Base-by-base conservation (phyloP, 768 basidiomycete species). In the Serendipita vermifera region DNA sequence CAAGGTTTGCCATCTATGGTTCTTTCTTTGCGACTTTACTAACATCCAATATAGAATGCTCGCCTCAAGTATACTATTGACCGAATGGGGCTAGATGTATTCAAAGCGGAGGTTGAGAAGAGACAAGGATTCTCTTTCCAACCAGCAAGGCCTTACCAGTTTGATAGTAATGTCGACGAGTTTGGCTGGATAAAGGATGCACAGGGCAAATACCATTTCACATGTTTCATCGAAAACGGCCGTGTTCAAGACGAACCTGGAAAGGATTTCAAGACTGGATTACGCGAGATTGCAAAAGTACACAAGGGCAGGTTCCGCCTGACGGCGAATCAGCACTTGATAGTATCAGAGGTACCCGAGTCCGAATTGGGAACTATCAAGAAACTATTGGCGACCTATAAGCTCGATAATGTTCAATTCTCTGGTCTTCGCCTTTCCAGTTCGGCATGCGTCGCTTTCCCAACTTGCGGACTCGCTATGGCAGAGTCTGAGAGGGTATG, bases 1-100 rank as follows among this genome's bases (percentile, higher is more conserved):
- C 57, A 83, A 83, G 71, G 75, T 76, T 66, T 65, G 9, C 55
- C 15, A 6, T 29, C n/a, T 36, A 55, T 31, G 32, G n/a, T n/a
- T 22, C 22, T 17, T 9, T 20, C n/a, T 31, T 31, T 33, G 9
- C 26, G 33, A 9, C 31, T 29, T 31, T 41, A 2, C 17, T 33
- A 58, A 26, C n/a, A 17, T 51, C 61, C 56, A 36, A 39, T 9
- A 15, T 56, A 83, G 81, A 90, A 88, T 58, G 89, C 87, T 38
- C 85, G 93, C 55, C 75, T 97, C 58, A 97, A 97, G 72, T 98
- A 98, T 71, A 99, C 96, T 15, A 78, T 99, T 63, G 96, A 99
- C 70, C 83, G 90, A 40, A 87, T 97, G 83, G 91, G 92, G 20
- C 74, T 96, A 17, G 82, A 84, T 41, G 74, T 68, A 54, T 99